Conservation (phyloP, 495 filamentous ascomycete genomes). For the Tuber microsphaerosporum region DNA sequence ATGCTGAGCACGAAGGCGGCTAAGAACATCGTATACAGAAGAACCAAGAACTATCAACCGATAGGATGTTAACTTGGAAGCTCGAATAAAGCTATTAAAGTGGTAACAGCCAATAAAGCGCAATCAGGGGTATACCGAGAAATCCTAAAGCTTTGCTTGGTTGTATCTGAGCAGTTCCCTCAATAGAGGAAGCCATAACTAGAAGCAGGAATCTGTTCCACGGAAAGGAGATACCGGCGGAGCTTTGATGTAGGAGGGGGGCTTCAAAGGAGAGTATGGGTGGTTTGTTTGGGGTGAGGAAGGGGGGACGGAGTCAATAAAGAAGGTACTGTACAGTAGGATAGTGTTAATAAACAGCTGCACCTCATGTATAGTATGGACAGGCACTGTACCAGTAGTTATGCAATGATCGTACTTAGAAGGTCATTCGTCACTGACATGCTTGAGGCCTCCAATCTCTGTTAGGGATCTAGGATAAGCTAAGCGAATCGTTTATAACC, state of each 20-base stretch:
- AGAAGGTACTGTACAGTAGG: neutral
- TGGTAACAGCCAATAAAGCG: neutral
- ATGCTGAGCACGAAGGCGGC: conserved; percentile 74
- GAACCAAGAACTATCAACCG: conserved; percentile 65
- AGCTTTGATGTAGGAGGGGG: neutral
- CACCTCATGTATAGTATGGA: neutral
- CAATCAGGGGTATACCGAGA: conserved; percentile 52
- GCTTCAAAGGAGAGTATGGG: neutral
- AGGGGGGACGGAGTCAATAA: neutral
- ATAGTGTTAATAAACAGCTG: neutral
- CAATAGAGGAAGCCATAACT: conserved; percentile 33
- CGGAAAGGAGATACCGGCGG: neutral
- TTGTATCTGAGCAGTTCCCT: conserved; percentile 60
- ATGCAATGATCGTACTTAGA: neutral
- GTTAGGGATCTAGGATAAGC: neutral
- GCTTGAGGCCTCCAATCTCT: neutral
- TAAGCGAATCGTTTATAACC: neutral
- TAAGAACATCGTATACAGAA: conserved; percentile 81
- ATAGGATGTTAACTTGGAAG: conserved; percentile 17
- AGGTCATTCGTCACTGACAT: neutral
- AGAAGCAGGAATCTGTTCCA: neutral
- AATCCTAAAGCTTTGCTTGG: conserved; percentile 73
- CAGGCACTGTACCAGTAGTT: neutral
- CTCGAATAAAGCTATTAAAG: neutral
- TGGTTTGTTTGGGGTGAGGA: neutral